Evolutionary conservation across 345 rosid species (phyloP).

Genomic region (Salix purpurea): DNA sequence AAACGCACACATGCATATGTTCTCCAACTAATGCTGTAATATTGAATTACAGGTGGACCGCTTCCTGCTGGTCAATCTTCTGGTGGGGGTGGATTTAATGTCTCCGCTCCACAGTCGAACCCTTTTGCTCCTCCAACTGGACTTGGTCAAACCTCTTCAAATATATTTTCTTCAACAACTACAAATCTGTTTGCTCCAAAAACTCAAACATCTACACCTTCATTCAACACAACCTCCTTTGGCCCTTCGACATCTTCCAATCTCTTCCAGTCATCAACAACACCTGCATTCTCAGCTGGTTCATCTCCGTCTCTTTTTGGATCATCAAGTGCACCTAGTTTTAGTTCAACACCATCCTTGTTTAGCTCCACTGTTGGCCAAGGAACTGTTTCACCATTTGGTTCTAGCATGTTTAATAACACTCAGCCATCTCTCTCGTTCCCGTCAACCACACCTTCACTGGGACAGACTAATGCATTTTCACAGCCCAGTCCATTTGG

Average conservation of each 20-base stretch:
- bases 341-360: constrained; percentile 58
- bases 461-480: constrained; percentile 43
- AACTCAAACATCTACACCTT: constrained; percentile 35
- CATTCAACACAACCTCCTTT: constrained; percentile 26
- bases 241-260: constrained; percentile 35
- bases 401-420: constrained; percentile 35
- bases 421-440: constrained; percentile 61
- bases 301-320: constrained; percentile 45
- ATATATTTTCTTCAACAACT: constrained; percentile 42
- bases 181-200: constrained; percentile 55
- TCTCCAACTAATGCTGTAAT: not conserved
- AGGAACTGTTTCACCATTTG: constrained; percentile 42
- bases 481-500: constrained; percentile 8
- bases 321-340: constrained; percentile 46
- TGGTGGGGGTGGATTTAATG: constrained; percentile 51
- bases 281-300: constrained; percentile 42
- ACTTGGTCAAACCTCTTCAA: constrained; percentile 49
- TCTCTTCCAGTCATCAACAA: constrained; percentile 46
- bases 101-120: constrained; percentile 44
- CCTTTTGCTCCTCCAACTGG: constrained; percentile 45
- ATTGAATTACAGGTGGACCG: constrained; percentile 64
- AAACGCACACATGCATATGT: not conserved
- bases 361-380: constrained; percentile 43
- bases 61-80: constrained; percentile 55
- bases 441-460: constrained; percentile 36